Conservation (phyloP, 2,329 filamentous ascomycete genomes). For the Blastomyces percursus region DNA sequence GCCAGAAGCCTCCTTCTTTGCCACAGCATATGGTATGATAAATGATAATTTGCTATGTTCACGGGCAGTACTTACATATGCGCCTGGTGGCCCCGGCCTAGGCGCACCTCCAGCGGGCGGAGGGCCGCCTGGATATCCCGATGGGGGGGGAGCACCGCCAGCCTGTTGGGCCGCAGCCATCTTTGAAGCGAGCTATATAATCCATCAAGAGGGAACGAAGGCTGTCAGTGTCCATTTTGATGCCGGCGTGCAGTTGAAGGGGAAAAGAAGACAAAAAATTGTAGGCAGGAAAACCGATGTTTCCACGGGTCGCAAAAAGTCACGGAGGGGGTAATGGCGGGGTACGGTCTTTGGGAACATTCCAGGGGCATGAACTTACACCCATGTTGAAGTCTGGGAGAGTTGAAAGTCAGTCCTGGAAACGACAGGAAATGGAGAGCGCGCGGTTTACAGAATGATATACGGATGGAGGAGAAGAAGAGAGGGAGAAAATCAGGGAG, state of each 20-base stretch:
- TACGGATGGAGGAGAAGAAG: background rate
- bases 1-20: no score
- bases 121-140: conserved; percentile 30
- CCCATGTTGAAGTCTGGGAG: conserved; percentile 14
- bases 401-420: background rate
- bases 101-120: conserved; percentile 24
- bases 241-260: conserved; percentile 6
- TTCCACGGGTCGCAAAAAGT: background rate
- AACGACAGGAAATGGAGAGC: background rate
- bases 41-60: background rate
- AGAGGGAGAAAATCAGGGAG: background rate
- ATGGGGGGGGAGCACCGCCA: conserved; percentile 27
- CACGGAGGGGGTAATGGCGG: conserved; percentile 2
- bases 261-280: background rate
- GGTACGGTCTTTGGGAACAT: conserved; percentile 3
- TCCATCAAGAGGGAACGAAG: conserved; percentile 1
- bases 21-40: no score
- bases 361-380: conserved; percentile 14
- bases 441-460: no score
- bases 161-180: conserved; percentile 28
- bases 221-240: conserved; percentile 5
- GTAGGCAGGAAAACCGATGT: background rate
- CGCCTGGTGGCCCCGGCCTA: conserved; percentile 33
- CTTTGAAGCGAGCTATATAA: conserved; percentile 25
- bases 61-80: conserved; percentile 41